Base-by-base conservation (phyloP, 129 eudicot species). In the Pittosporum tobira region DNA sequence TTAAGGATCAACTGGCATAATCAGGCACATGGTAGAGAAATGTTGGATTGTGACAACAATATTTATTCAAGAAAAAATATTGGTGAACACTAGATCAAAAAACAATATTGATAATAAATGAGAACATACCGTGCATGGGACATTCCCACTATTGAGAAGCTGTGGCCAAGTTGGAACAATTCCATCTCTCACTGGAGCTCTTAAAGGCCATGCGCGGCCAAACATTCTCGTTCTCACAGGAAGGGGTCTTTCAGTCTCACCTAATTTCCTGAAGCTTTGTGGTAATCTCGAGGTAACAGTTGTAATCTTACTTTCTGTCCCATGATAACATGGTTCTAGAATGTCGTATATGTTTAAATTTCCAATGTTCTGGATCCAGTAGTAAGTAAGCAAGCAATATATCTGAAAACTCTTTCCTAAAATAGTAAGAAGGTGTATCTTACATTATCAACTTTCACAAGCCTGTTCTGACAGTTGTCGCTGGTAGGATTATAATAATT, bases 181-280 rank as follows among this genome's bases (percentile, higher is more conserved):
- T 22, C 99, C 99, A 19, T 79, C 94, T 70, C 74, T 84, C 21
- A 93, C 99, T 0, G 96, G 90, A 65, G 99, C 99, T 75, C 91
- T 74, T 48, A 80, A 71, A 70, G 99, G 99, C 99, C 99, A 93
- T 31, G 99, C 88, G 50, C 99, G 96, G 8, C 99, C 99, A 73
- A 87, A 93, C 84, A 93, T 87, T 73, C 99, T 76, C 46, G 81
- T 87, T 65, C 99, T 75, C 38, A 93, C 99, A 1, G 88, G 80
- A 54, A 93, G 81, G 10, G 94, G 99, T 72, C 94, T 84, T 50
- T 87, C 86, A 8, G 96, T 87, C 75, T 87, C 85, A 6, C 99
- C 99, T 59, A 93, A 71, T 73, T 66, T 83, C 62, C 91, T 62
- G 73, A 93, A 93, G 91, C 96, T 93, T 26, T 38, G 47, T 15